Evolutionary conservation across 2,329 filamentous ascomycete genomes (phyloP), one percentile per base, ranked within the genome.

Genomic region (Macrophomina tecta): DNA sequence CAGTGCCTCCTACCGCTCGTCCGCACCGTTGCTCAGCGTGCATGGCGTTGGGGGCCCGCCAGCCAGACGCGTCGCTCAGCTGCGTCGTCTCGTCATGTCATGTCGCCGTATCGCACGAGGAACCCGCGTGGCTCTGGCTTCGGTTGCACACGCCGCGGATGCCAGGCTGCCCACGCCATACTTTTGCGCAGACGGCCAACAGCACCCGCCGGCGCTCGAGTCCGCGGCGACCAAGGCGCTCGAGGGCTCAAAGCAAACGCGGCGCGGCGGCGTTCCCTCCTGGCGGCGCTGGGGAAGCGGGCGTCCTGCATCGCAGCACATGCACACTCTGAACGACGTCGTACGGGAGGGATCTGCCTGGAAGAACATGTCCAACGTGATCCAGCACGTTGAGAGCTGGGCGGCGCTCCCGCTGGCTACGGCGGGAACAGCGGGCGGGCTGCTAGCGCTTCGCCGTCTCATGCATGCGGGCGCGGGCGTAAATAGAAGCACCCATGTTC

Each of bases 61-160:
- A 49, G 12, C 11, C 32, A 30, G 32, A 48, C 46, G 58, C 58
- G 30, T 32, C 32, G 30, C 36, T 40, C 42, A 38, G 46, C 42
- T 45, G 1, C 8, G 11, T 40, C 46, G 34, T 55, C 62, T 64
- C 48, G 36, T 53, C 62, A 46, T 64, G 49, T 55, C 62, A 53
- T 53, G 62, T 32, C 7, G 45, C 16, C 18, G 60, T 30, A 51
- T 30, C 60, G 64, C 64, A 66, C 64, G 64, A 51, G 51, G 52
- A 60, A 23, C 45, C 64, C 53, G 53, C 53, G 64, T 66, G 64
- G 64, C 64, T 51, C 63, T 56, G 58, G 42, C 58, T 62, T 49
- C 58, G 45, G 58, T 62, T 45, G 58, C 58, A 62, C 58, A 48
- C 32, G 58, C 58, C 49, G 42, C 55, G 53, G 23, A 16, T 23